Evolutionary conservation across 371 early-diverging fungal species (phyloP), one percentile per base, ranked within the genome.

Genomic region (Mucor irregularis): DNA sequence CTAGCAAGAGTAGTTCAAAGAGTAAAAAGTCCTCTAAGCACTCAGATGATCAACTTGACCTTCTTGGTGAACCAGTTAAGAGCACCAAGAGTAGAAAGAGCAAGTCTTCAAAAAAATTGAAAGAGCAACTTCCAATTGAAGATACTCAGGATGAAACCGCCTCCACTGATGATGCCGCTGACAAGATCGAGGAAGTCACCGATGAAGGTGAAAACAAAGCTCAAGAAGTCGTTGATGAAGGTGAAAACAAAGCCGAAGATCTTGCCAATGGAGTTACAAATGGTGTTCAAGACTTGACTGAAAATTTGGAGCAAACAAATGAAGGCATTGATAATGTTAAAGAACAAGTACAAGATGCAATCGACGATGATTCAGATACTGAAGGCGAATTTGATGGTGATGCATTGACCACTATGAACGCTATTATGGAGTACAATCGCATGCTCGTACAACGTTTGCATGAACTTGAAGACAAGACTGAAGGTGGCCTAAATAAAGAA

Each of bases 401-500:
- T 33, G 64, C 64, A 0, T 9, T 52, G 14, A 56, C 44, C 16
- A 37, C 48, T 21, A 58, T 63, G 53, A 49, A 58, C 22, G 57
- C 64, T 19, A 66, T 66, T 19, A 57, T 62, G 57, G 66, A 62
- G 29, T 66, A 66, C 30, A 66, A 66, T 34, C 40, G 49, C 0
- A 52, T 40, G 22, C 8, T 57, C 6, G 40, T 66, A 33, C 45
- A 53, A 24, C 35, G 49, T 17, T 38, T 58, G 0, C 26, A 42
- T 3, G 34, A 33, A 17, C 29, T 57, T n/a, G 62, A 62, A 33
- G 10, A 11, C 1, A 22, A 43, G 6, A 16, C 30, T 21, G 34
- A 58, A 29, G 30, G 56, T 17, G 25, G 47, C 24, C 42, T 39
- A 16, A 30, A 52, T 1, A 45, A 65, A 19, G 28, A 49, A 17